Percentiles rank a stretch among this genome's conserved stretches.
Conservation (phyloP, 768 basidiomycete species). For the Pleurotus tuber-regium region DNA sequence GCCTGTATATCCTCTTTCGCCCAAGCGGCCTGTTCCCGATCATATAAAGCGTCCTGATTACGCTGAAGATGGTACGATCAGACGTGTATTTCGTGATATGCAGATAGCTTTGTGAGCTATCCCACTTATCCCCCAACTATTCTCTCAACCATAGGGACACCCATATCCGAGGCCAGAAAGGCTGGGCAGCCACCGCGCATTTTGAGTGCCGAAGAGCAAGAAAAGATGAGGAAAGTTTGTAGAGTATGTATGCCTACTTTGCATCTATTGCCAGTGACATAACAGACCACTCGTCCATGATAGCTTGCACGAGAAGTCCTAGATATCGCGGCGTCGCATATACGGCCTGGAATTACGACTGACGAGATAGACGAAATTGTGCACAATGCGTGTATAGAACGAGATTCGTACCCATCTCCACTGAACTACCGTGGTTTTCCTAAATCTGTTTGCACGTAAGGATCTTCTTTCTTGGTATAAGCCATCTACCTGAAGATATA, state of each 20-base stretch:
- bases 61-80: constrained; percentile 46
- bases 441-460: constrained; percentile 95
- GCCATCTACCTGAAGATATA: not conserved
- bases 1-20: constrained; percentile 86
- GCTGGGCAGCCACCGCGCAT: constrained; percentile 63
- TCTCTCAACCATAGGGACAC: constrained; percentile 64
- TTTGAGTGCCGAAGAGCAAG: constrained; percentile 71
- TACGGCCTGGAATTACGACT: constrained; percentile 92
- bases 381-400: constrained; percentile 86
- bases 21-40: constrained; percentile 71
- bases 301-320: constrained; percentile 92
- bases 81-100: constrained; percentile 8
- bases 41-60: constrained; percentile 91
- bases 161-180: constrained; percentile 53
- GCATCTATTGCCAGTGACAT: not conserved
- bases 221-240: constrained; percentile 87
- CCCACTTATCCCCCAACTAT: constrained; percentile 9
- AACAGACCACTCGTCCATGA: not conserved
- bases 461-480: not conserved
- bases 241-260: constrained; percentile 49
- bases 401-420: constrained; percentile 92
- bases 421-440: constrained; percentile 90
- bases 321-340: constrained; percentile 82
- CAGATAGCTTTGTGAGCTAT: not conserved
- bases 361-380: constrained; percentile 94